Base-by-base conservation (phyloP, 345 rosid genomes). In the Populus deltoides region DNA sequence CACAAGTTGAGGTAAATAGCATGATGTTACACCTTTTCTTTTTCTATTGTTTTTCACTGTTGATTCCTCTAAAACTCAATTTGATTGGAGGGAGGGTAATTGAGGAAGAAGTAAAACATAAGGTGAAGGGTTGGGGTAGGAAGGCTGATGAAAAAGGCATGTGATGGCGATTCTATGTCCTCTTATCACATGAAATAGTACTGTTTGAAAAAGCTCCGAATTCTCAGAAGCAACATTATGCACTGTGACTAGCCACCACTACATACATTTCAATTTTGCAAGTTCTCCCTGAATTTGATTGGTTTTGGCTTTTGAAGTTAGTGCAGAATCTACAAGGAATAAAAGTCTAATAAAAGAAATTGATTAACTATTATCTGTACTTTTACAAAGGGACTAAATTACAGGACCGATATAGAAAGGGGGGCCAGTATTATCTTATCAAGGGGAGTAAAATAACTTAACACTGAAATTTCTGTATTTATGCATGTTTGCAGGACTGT, bases 1-100 rank as follows among this genome's bases (percentile, higher is more conserved):
- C 98, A 41, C 94, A 92, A 84, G 93, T 92, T 51, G 92, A 87
- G 97, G 99, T 96, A 83, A 41, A 41, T 17, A 24, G 61, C 68
- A n/a, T 70, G 68, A 12, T 69, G 25, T 68, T 20, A 18, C 16
- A 24, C 27, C 59, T 38, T 68, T 41, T 31, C 38, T 13, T 41
- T 22, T 41, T 47, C 47, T 11, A 13, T 45, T 35, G 25, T 7
- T 66, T 33, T 31, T 51, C 25, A 35, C 55, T 25, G 11, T 29
- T 49, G 49, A n/a, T 17, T 31, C 57, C 7, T 47, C 22, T 61
- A 61, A 61, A 9, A 25, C 8, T 67, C 43, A 13, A 29, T 67
- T 67, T 31, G 13, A 67, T 67, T 33, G 43, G 24, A 33, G 39
- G 20, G 41, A 67, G 8, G 38, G 70, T 29, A 33, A 67, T 31